These are phyloP conservation scores for Zasmidium cellare DNA, from an alignment of 2,329 filamentous ascomycete species.

Conservation along the genomic window DNA sequence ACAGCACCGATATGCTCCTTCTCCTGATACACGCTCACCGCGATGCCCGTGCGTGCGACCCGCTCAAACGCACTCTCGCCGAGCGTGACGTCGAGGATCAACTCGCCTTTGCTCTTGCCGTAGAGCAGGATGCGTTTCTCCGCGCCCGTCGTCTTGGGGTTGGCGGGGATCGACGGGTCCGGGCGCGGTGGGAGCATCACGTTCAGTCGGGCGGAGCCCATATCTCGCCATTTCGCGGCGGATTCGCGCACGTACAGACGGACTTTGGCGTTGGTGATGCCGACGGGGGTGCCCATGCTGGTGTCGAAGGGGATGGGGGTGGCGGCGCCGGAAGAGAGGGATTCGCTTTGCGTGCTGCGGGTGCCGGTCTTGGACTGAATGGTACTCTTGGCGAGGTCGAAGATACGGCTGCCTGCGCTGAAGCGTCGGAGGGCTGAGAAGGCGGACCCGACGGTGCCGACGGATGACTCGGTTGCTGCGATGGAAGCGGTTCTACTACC, in stretches of 20 bases:
- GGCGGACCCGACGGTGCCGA: slow-evolving; percentile 74
- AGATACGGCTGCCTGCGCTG: slow-evolving; percentile 67
- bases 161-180: slow-evolving; percentile 35
- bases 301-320: slow-evolving; percentile 35
- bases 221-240: slow-evolving; percentile 82
- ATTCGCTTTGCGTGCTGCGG: slow-evolving; percentile 60
- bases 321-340: slow-evolving; percentile 50
- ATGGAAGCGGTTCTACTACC: slow-evolving; percentile 54
- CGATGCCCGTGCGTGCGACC: slow-evolving; percentile 81
- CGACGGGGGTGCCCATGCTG: slow-evolving; percentile 50
- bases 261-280: slow-evolving; percentile 79
- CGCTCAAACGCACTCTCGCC: slow-evolving; percentile 82
- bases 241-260: slow-evolving; percentile 78
- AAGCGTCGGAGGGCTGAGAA: slow-evolving; percentile 77
- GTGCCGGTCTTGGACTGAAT: slow-evolving; percentile 60
- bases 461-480: slow-evolving; percentile 72
- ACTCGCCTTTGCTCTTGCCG: slow-evolving; percentile 66
- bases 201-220: slow-evolving; percentile 79
- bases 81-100: slow-evolving; percentile 79
- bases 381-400: slow-evolving; percentile 80
- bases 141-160: slow-evolving; percentile 49
- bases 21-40: slow-evolving; percentile 81
- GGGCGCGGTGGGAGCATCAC: slow-evolving; percentile 70
- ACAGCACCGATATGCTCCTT: slow-evolving; percentile 51
- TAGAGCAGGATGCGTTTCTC: slow-evolving; percentile 85